Base-by-base conservation (phyloP, 2,329 filamentous ascomycete genomes). In the Exophiala mesophila region DNA sequence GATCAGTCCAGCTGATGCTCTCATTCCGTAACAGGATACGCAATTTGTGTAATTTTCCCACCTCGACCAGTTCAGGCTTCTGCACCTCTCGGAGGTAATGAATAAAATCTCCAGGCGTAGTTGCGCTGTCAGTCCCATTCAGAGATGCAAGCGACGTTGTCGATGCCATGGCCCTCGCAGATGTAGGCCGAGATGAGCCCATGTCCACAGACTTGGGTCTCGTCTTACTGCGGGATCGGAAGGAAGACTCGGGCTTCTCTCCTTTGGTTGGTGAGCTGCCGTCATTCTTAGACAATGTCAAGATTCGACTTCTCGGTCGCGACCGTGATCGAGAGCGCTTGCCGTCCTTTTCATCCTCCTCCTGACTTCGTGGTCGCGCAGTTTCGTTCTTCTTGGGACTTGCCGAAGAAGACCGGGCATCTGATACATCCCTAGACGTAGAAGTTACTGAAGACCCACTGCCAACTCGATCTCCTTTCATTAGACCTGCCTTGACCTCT, bases 21-120 rank as follows among this genome's bases (percentile, higher is more conserved):
- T 98, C 92, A 58, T 97, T 97, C 13, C 92, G 81, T 39, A 98
- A 73, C 39, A 97, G 68, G 15, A 96, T 74, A 10, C 90, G 80
- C 33, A 98, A 74, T 66, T 97, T 97, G 68, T 97, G 92, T 24
- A 98, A 69, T 61, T 92, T 90, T 32, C 89, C 88, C n/a, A 97
- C 86, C 62, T 97, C 90, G 7, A 96, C 83, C 28, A 81, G 71
- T 57, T 92, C 79, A 0, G 88, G 88, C 64, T 87, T 84, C 54
- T 82, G 83, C 1, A 85, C 82, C 63, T 88, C 89, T 57, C 78
- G 77, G 55, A 96, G 68, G 61, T 96, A 95, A 16, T 78, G 73
- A 26, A 97, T 88, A 65, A 94, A 95, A 58, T 96, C 88, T 30
- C 79, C 76, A 0, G 89, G 87, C 5, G 80, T 76, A 39, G 86